A percentile compares a stretch with the other conserved stretches of the same genome.
Conservation (phyloP, 2,329 filamentous ascomycete species). For the Aspergillus persii region DNA sequence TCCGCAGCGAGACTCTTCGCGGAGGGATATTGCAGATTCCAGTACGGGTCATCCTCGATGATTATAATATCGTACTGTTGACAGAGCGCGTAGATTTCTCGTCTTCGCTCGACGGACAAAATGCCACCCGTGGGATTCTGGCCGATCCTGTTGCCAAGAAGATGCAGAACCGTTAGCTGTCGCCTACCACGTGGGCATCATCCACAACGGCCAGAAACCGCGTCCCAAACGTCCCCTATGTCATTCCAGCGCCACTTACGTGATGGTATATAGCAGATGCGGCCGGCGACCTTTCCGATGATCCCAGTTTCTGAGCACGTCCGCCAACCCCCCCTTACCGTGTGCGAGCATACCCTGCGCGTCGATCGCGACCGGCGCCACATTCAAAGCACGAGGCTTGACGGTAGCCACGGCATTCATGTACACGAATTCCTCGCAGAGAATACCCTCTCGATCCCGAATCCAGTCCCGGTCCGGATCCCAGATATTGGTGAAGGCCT, state of each 20-base stretch:
- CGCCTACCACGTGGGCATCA: not conserved
- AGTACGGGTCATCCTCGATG: constrained; percentile 92
- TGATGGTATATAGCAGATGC: constrained; percentile 85
- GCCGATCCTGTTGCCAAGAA: constrained; percentile 59
- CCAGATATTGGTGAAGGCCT: constrained; percentile 76
- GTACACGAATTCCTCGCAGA: constrained; percentile 80
- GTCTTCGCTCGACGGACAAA: constrained; percentile 69
- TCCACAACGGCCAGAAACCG: not conserved
- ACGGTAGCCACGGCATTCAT: constrained; percentile 70
- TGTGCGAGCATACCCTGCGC: constrained; percentile 72
- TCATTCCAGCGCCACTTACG: constrained; percentile 56
- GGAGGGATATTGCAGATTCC: constrained; percentile 86
- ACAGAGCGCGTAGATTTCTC: constrained; percentile 76
- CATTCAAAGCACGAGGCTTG: constrained; percentile 66
- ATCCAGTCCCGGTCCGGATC: constrained; percentile 64
- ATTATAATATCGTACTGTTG: constrained; percentile 86
- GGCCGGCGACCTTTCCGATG: constrained; percentile 68
- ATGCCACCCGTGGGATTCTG: constrained; percentile 84
- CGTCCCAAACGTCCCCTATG: not conserved
- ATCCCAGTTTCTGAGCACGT: constrained; percentile 83
- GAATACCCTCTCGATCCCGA: constrained; percentile 68
- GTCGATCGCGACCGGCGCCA: constrained; percentile 74
- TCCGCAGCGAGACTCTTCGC: constrained; percentile 49
- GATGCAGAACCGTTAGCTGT: constrained; percentile 7
- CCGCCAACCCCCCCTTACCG: constrained; percentile 70